Percentiles rank a stretch among this genome's conserved stretches.
These are phyloP conservation scores for Coemansia sp. DNA, from an alignment of 192 early-diverging fungal species.

Conservation along the genomic window DNA sequence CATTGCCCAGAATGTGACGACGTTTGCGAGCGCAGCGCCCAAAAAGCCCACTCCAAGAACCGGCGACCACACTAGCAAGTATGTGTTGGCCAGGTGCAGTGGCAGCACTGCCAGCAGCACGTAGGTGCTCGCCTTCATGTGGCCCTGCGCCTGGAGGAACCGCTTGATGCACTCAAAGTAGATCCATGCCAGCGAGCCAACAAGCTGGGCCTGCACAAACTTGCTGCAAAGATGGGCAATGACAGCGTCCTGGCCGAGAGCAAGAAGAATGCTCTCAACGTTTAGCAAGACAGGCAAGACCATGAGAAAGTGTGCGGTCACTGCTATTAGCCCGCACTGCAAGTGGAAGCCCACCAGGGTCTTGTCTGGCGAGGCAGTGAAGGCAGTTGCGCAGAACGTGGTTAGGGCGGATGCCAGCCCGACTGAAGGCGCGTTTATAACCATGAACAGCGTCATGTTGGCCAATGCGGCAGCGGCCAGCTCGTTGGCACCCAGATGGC, in stretches of 20 bases:
- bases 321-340: constrained; percentile 80
- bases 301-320: constrained; percentile 68
- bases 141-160: constrained; percentile 88
- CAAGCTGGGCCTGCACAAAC: constrained; percentile 69
- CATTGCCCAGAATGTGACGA: constrained; percentile 76
- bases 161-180: constrained; percentile 85
- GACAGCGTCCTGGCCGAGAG: constrained; percentile 72
- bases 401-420: constrained; percentile 76
- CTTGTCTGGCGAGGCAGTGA: constrained; percentile 66
- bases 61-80: constrained; percentile 79
- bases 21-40: constrained; percentile 84
- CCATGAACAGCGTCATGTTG: constrained; percentile 72
- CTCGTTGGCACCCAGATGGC: constrained; percentile 66
- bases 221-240: constrained; percentile 68
- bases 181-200: constrained; percentile 77
- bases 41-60: constrained; percentile 70
- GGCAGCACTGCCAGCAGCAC: constrained; percentile 73
- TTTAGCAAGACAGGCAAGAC: constrained; percentile 72
- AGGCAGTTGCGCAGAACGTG: constrained; percentile 75
- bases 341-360: constrained; percentile 72
- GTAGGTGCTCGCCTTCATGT: constrained; percentile 83
- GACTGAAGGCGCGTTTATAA: constrained; percentile 66
- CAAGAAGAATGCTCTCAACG: constrained; percentile 68
- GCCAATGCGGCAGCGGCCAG: constrained; percentile 72
- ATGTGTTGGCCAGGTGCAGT: constrained; percentile 76